Evolutionary conservation across 139 green algal genomes (phyloP), one percentile per base, ranked within the genome.

Genomic region (Astrephomene gubernaculifera): DNA sequence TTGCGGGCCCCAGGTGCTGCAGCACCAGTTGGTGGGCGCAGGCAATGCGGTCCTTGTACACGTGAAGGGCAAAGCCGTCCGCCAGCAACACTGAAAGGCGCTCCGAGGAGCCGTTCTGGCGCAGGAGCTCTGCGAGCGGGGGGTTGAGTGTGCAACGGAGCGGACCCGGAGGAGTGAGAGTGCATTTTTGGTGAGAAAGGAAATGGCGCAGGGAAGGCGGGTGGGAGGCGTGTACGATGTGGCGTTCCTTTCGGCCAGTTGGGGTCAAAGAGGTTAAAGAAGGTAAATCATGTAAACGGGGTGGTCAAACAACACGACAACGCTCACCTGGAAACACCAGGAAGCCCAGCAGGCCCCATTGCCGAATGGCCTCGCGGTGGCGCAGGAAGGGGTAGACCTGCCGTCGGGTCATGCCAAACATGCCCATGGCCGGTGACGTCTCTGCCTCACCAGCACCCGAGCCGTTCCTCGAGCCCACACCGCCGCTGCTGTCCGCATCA

Each of bases 331-430:
- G 78, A 43, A 84, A 84, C 3, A 84, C 35, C 17, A 84, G 63
- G 31, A 84, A 84, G 29, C 78, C 78, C 31, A 84, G 63, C 21
- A 84, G 21, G 21, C 78, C 78, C 78, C 78, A 84, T 43, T 74
- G 61, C 0, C 78, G 61, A 8, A 84, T 65, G 63, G 44, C 22
- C 22, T 74, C 78, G 4, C 63, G 78, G 78, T 84, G 31, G 1
- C 78, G 78, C 31, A 84, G 63, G 43, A 84, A 84, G 10, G 22
- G 57, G 43, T 84, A 75, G 3, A 84, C 78, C 78, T 84, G 78
- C 31, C 67, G 61, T 43, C 78, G 43, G 10, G 78, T 84, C 78
- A 84, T 84, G 78, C 78, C 78, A 12, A 67, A 84, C 75, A 82
- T 71, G 57, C 75, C 75, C 75, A 71, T 82, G 9, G 54, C 57